Base-by-base conservation (phyloP, 768 basidiomycete species). In the Psilocybe cubensis region DNA sequence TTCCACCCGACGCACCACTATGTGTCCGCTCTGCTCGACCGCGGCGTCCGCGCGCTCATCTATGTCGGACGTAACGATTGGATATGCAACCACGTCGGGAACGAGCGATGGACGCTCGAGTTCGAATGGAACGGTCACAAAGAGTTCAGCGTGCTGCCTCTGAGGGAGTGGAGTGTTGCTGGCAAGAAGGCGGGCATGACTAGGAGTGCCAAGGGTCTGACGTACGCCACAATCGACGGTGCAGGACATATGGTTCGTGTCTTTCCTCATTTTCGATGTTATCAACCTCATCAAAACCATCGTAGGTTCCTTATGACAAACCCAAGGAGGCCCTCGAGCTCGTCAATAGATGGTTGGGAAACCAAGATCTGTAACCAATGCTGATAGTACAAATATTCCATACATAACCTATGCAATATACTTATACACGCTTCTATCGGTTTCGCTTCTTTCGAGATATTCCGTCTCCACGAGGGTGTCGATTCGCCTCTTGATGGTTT, bases 401-500 rank as follows among this genome's bases (percentile, higher is more conserved):
- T 18, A 31, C 29, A 18, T 38, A n/a, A n/a, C n/a, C 66, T 60
- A 74, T 21, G 95, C 94, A 18, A 96, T 79, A 68, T 98, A 98
- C 40, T 85, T 72, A 65, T 92, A 91, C 68, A 81, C 74, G 60
- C 85, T 87, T 75, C 77, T 85, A 63, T 93, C 88, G 14, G 83
- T 78, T 8, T 85, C 82, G 65, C 89, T 89, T 54, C 96, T 80
- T 72, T 83, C 82, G 75, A 97, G 66, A 74, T 96, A 98, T 69
- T 96, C 92, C 59, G 82, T 78, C 61, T 97, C 95, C 52, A 97
- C 91, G 61, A 97, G 71, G 35, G 81, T 79, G 63, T 89, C 88
- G 61, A 97, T 85, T 56, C 92, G 79, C 69, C 85, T 83, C 79
- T 98, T 98, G 75, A 98, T 95, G 67, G 83, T 81, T 57, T 82